Evolutionary conservation across 208 protist genomes (phyloP).

Genomic region (Acanthamoeba sp.): DNA sequence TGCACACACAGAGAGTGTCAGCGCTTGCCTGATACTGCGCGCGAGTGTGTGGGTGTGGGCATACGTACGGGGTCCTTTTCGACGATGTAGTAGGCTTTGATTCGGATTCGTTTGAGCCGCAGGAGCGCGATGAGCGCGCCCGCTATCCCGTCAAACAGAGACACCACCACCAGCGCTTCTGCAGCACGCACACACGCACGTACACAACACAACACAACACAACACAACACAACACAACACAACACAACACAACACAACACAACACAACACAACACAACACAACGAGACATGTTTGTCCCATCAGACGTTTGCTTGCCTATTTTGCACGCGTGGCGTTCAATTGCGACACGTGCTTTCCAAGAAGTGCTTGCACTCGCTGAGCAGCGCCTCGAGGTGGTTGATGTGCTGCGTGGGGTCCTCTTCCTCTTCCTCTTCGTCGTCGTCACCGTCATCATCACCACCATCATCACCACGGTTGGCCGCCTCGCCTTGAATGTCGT

Average conservation of each 20-base stretch:
- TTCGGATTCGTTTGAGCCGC: background rate
- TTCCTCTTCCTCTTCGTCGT: background rate
- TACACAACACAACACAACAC: background rate
- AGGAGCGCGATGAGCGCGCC: slow-evolving; percentile 34
- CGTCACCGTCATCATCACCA: background rate
- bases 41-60: background rate
- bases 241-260: background rate
- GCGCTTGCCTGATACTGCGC: background rate
- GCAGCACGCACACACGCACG: too few relatives aligned
- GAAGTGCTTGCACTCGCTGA: background rate
- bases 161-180: slow-evolving; percentile 18
- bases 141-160: slow-evolving; percentile 65
- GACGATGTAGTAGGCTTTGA: slow-evolving; percentile 59
- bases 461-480: background rate
- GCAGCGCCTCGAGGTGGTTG: background rate
- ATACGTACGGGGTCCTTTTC: slow-evolving; percentile 29
- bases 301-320: too few relatives aligned
- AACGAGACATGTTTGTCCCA: background rate
- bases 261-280: background rate
- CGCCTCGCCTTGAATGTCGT: background rate
- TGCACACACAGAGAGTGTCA: too few relatives aligned
- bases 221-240: background rate
- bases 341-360: too few relatives aligned
- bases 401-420: background rate
- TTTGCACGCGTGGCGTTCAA: too few relatives aligned